Base-by-base conservation (phyloP, 2,329 filamentous ascomycete genomes). In the Cladosporium austrohemisphaericum region DNA sequence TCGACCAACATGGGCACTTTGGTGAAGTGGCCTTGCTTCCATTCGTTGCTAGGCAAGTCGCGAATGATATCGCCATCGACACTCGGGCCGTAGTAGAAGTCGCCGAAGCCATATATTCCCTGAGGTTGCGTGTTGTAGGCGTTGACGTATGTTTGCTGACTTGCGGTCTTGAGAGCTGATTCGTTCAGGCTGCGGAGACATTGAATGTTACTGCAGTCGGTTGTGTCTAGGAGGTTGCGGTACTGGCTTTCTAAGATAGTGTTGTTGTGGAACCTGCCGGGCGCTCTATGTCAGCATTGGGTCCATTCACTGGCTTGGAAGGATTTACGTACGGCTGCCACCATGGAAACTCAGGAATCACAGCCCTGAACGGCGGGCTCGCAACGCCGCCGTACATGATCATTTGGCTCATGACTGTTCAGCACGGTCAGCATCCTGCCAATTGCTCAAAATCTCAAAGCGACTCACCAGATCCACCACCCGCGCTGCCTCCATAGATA, bases 51-150 rank as follows among this genome's bases (percentile, higher is more conserved):
- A 0, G 68, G 66, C 1, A 65, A 60, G 28, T 69, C 60, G 25
- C 62, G 59, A 20, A 73, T 63, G 49, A 70, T 67, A 2, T 60
- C 57, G 8, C 68, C 68, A 46, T 72, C 70, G 1, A 70, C 68
- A 2, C 69, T 65, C 1, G 71, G 70, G 5, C 68, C 57, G 48
- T 66, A 71, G 5, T 66, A 68, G 57, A 73, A 78, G 1, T 57
- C 55, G 9, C 76, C 75, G 43, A 68, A 74, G 47, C 68, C 69
- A 8, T 50, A 50, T 13, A 31, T 22, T 10, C 32, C 23, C 5
- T 8, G 18, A 11, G 43, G 11, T 31, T 47, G 44, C 0, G 16
- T 28, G 1, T 22, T 31, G 23, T 50, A 50, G 0, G 10, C 47
- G 6, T 35, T 16, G 29, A 50, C 29, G 18, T 50, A 50, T 19